phyloP scores from a whole-genome alignment of 1,284 basidiomycete species.

The Volvariella volvacea region DNA sequence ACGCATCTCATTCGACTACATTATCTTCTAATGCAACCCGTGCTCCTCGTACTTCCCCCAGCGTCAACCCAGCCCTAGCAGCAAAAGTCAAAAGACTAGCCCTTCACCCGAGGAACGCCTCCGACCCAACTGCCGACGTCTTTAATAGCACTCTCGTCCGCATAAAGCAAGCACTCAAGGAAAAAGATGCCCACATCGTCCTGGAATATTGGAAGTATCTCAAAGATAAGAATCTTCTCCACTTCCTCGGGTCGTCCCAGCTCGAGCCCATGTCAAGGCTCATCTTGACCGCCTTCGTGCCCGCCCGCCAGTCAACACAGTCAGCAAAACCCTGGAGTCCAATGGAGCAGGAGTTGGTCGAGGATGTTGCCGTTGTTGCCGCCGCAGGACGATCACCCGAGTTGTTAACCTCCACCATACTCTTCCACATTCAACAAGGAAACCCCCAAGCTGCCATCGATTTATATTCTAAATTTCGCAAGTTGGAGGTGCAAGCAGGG shows the following conservation, averaged over 20 bases:
- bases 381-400: conserved; percentile 7
- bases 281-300: conserved; percentile 24
- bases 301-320: background rate
- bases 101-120: too few species aligned
- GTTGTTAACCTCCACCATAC: conserved; percentile 29
- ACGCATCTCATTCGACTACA: too few species aligned
- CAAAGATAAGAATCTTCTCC: conserved; percentile 33
- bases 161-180: conserved; percentile 28
- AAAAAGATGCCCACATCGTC: conserved; percentile 23
- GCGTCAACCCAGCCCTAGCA: too few species aligned
- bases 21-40: too few species aligned
- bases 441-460: conserved; percentile 36
- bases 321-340: conserved; percentile 1
- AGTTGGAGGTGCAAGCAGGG: conserved; percentile 16
- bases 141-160: conserved; percentile 27
- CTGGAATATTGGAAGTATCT: conserved; percentile 38
- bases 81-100: too few species aligned
- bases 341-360: conserved; percentile 5
- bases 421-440: conserved; percentile 32
- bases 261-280: conserved; percentile 30
- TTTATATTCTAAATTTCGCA: conserved; percentile 39
- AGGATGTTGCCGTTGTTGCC: background rate
- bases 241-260: conserved; percentile 34
- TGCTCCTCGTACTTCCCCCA: too few species aligned
- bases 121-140: conserved; percentile 24